A percentile compares a stretch with the other conserved stretches of the same genome.
Conservation (phyloP, 139 green algal genomes). For the Limnomonas spitsbergensis region DNA sequence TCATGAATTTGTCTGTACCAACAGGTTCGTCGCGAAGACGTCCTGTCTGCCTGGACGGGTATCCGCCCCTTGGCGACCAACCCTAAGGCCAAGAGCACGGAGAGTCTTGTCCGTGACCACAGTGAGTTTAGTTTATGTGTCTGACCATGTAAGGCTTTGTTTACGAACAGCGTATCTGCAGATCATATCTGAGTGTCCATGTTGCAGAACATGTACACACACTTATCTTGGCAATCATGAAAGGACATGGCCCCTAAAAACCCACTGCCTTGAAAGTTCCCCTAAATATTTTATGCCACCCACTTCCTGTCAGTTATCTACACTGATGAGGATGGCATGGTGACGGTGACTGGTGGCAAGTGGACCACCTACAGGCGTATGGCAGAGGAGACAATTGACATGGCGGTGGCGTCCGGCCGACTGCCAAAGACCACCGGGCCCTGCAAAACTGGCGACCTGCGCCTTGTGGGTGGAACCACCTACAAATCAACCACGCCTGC, state of each 20-base stretch:
- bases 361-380: conserved; percentile 98
- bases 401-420: conserved; percentile 36
- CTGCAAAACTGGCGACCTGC: conserved; percentile 67
- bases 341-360: conserved; percentile 86
- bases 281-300: conserved; percentile 3
- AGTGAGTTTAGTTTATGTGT: no score
- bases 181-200: no score
- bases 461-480: conserved; percentile 65
- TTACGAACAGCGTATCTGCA: no score
- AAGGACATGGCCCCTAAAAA: no score
- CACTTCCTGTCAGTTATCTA: conserved; percentile 75
- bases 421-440: conserved; percentile 26
- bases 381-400: conserved; percentile 77
- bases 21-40: conserved; percentile 77
- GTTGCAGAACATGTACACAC: no score
- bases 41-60: conserved; percentile 88
- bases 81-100: conserved; percentile 37
- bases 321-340: conserved; percentile 74
- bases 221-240: no score
- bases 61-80: conserved; percentile 87
- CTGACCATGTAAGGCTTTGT: no score
- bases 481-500: conserved; percentile 73
- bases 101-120: conserved; percentile 55
- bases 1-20: no score
- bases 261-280: no score